phyloP scores from a whole-genome alignment of 1,139 yeast genomes.

The Lodderomyces beijingensis region DNA sequence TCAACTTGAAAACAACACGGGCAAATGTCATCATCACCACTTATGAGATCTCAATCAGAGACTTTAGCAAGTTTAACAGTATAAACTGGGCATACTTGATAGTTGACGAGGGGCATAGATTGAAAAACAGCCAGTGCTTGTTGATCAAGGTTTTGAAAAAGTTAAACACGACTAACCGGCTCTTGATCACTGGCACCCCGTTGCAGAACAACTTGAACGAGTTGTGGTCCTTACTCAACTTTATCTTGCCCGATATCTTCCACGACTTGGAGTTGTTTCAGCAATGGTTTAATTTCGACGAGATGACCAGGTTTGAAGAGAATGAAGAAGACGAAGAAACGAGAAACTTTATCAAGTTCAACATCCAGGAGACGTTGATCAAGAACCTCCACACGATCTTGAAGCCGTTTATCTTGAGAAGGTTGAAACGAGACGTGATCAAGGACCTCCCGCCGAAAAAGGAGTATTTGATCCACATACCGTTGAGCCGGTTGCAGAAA shows the following conservation, averaged over 20 bases:
- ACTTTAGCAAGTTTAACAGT: conserved; percentile 47
- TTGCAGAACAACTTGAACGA: conserved; percentile 85
- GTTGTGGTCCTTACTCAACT: conserved; percentile 85
- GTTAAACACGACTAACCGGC: conserved; percentile 61
- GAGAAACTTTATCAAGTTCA: conserved; percentile 50
- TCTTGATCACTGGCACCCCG: conserved; percentile 89
- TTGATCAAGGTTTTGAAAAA: conserved; percentile 67
- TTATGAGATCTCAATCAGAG: conserved; percentile 75
- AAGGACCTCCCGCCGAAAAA: conserved; percentile 75
- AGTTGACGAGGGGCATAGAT: conserved; percentile 94
- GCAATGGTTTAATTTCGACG: conserved; percentile 86
- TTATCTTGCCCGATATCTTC: conserved; percentile 87
- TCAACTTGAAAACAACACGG: conserved; percentile 17
- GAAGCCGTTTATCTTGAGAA: conserved; percentile 79
- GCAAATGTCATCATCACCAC: conserved; percentile 65
- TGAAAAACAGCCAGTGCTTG: conserved; percentile 77
- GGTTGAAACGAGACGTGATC: conserved; percentile 73
- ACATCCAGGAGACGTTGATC: conserved; percentile 61
- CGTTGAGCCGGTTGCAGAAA: conserved; percentile 59
- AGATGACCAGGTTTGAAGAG: conserved; percentile 39
- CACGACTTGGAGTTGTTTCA: conserved; percentile 85
- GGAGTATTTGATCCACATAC: conserved; percentile 77
- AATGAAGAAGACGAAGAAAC: conserved; percentile 31
- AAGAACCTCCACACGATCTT: conserved; percentile 80
- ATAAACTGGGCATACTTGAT: conserved; percentile 76